Base-by-base conservation (phyloP, 257 asterid species). In the Solanum corneliomulleri region DNA sequence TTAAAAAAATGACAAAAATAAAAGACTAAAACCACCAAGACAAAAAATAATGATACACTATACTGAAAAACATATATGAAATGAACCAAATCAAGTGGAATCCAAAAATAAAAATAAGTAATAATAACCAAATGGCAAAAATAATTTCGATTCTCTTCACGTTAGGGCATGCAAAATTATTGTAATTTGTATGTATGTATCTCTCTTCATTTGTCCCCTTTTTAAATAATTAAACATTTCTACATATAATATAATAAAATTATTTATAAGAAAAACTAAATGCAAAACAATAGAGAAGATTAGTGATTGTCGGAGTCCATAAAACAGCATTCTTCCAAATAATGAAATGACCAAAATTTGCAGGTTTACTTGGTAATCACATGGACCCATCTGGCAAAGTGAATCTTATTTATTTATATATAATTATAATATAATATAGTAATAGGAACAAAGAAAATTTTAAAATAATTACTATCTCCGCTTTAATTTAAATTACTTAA, bases 311-410 rank as follows among this genome's bases (percentile, higher is more conserved):
- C 83, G 83, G 91, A 41, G 89, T 49, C 87, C 82, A 91, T 85
- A 85, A 90, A 88, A 85, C 76, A 85, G 84, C 81, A 89, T 80
- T 87, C 87, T 56, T 58, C 87, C 87, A 76, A 87, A 81, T 72
- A 70, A 77, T 77, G 84, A 44, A 27, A 44, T 44, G 62, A 31
- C 52, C 86, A 81, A 82, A 62, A 5, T 77, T 25, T 81, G 88
- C 16, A 78, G 15, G 70, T 60, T 60, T 62, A 62, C 69, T 62
- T 62, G 69, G 81, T 49, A 89, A 88, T 92, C 93, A 93, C 98
- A 94, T 94, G 98, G 91, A 91, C 87, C 92, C 93, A 92, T 89
- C 93, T 90, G 92, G 93, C 89, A 60, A 82, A 86, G 74, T 90
- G 86, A 88, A 92, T 89, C 84, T 88, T 87, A 66, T 13, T 86